Base-by-base conservation (phyloP, 1,139 yeast genomes). In the Debaryomyces sp. region DNA sequence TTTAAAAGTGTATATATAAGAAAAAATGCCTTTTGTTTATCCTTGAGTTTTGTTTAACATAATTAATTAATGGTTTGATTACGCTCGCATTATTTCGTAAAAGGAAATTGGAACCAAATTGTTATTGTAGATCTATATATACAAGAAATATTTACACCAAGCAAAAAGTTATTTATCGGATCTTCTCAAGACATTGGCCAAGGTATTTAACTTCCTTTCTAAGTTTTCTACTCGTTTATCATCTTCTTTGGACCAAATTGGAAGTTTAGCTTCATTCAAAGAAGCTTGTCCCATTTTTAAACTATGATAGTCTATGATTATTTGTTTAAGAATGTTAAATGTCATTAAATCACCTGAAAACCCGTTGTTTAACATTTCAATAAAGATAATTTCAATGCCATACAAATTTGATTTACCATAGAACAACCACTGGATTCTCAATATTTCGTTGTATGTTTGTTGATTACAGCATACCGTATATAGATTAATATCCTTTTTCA, bases 341-440 rank as follows among this genome's bases (percentile, higher is more conserved):
- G 81, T 76, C 15, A 54, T 52, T 13, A 63, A 32, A 50, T 76
- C 73, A 2, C 80, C 80, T 15, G 54, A 49, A 50, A 72, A 74
- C 21, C 81, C 81, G 51, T 72, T 71, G 50, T 73, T 71, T 36
- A 62, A 55, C 81, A 76, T 76, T 54, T 75, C 80, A 37, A 62
- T 60, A 33, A 58, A 60, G 0, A 64, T 54, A 52, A 63, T 65
- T 54, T 75, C 80, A 33, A 76, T 61, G 15, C 66, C 68, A 51
- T 67, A 66, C 33, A 76, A 58, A 46, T 66, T 68, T 18, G 71
- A 56, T 52, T 71, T 73, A 6, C 80, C 80, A 43, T 61, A 58
- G 54, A 60, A 75, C 0, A 75, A 59, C 78, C 80, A 75, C 36
- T 62, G 58, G n/a, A 66, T 59, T 47, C 68, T 63, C 39, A 76